Conservation (phyloP, 2,329 filamentous ascomycete genomes). For the Plenodomus tracheiphilus region DNA sequence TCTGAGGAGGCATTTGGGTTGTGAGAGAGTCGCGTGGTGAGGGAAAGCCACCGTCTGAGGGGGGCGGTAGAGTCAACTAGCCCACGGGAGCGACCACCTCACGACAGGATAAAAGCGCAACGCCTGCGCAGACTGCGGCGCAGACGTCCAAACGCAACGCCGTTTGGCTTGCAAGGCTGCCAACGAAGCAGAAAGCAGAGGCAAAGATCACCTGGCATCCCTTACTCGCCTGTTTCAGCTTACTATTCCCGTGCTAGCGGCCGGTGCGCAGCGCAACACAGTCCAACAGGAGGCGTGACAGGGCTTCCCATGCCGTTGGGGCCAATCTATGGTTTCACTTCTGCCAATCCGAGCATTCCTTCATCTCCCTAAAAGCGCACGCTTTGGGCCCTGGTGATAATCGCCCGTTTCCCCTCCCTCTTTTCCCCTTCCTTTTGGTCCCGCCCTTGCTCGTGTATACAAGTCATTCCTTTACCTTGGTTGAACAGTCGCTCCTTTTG, state of each 20-base stretch:
- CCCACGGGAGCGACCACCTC: conserved; percentile 8
- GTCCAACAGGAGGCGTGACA: conserved; percentile 22
- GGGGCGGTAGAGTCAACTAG: not conserved
- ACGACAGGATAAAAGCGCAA: conserved; percentile 8
- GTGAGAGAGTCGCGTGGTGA: conserved; percentile 1
- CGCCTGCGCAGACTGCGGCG: conserved; percentile 16
- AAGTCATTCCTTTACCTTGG: conserved; percentile 33
- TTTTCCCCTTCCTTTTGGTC: conserved; percentile 25
- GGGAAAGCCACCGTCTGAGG: not conserved
- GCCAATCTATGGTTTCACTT: conserved; percentile 40
- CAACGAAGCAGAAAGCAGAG: conserved; percentile 14
- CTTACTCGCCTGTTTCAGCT: conserved; percentile 40
- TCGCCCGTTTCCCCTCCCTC: conserved; percentile 28
- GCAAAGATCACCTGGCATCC: conserved; percentile 11
- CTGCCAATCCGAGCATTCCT: conserved; percentile 43
- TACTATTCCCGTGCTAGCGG: conserved; percentile 28
- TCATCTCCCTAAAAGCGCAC: conserved; percentile 42
- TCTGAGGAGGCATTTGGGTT: not conserved
- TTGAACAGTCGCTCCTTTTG: conserved; percentile 26
- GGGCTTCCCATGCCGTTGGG: conserved; percentile 16
- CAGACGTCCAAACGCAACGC: conserved; percentile 8
- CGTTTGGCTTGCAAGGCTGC: conserved; percentile 26
- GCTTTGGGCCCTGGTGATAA: conserved; percentile 31
- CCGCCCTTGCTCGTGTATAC: conserved; percentile 10
- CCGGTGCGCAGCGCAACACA: conserved; percentile 14